Evolutionary conservation across 352 stramenopile species (phyloP).

Genomic region (Globisporangium parvum): DNA sequence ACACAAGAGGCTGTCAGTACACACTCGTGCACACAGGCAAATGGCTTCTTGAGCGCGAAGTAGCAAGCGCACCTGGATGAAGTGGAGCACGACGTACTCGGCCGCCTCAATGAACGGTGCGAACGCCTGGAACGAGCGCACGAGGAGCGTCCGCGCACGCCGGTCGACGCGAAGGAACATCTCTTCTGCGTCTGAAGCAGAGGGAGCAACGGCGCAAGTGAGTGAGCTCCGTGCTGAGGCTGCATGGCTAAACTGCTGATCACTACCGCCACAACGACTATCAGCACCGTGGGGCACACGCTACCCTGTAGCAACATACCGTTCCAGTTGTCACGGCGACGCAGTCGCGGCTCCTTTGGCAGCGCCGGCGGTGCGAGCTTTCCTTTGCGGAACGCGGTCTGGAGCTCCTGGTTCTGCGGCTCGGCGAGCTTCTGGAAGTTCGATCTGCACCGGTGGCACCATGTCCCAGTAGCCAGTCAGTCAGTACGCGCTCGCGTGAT

Average conservation of each 20-base stretch:
- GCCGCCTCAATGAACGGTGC: conserved; percentile 71
- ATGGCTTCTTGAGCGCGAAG: too few relatives aligned
- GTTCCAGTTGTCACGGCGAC: conserved; percentile 69
- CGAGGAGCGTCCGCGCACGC: conserved; percentile 55
- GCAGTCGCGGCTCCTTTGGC: conserved; percentile 29
- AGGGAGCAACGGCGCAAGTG: too few relatives aligned
- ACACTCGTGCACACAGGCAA: background rate
- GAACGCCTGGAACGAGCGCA: conserved; percentile 64
- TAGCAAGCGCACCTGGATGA: conserved; percentile 66
- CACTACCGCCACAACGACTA: too few relatives aligned
- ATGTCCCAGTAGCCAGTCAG: background rate
- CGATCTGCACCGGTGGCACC: conserved; percentile 40
- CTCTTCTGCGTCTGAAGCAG: conserved; percentile 24
- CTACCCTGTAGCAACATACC: conserved; percentile 28
- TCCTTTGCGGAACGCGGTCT: conserved; percentile 68
- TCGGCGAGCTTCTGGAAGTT: conserved; percentile 83
- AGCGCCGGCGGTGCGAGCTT: conserved; percentile 27
- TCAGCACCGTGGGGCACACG: too few relatives aligned
- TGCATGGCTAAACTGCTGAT: too few relatives aligned
- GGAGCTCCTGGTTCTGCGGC: conserved; percentile 65
- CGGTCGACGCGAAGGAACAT: conserved; percentile 78
- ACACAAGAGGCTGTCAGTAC: conserved; percentile 1
- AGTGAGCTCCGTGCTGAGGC: too few relatives aligned
- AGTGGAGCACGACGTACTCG: conserved; percentile 75
- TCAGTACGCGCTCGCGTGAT: too few relatives aligned